Percentiles rank a stretch among this genome's conserved stretches.
Evolutionary conservation across 2,329 filamentous ascomycete genomes (phyloP).

Genomic region (Fusarium sp.): DNA sequence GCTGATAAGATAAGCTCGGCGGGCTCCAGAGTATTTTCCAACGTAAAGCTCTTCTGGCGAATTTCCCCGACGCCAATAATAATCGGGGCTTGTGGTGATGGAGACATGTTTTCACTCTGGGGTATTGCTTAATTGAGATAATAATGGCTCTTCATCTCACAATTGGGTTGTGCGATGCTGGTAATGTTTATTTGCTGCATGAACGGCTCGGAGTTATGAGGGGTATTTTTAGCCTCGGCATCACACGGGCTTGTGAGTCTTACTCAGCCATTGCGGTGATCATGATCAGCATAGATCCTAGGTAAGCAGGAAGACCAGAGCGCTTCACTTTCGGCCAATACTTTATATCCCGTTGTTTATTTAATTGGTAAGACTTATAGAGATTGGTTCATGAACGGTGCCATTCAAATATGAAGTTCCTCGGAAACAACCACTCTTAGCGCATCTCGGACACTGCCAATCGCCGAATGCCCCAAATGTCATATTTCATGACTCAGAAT

Average conservation of each 20-base stretch:
- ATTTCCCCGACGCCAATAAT: conserved; percentile 74
- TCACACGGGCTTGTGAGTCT: not conserved
- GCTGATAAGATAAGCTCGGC: conserved; percentile 69
- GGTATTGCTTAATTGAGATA: fast-evolving
- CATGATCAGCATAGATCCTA: not conserved
- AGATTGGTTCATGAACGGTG: too few species aligned
- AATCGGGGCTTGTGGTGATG: conserved; percentile 56
- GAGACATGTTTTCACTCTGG: not conserved
- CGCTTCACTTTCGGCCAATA: not conserved
- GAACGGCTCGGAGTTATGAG: not conserved
- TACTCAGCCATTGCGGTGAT: not conserved
- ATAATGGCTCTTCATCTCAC: fast-evolving
- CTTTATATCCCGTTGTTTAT: not conserved
- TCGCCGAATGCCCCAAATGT: not conserved
- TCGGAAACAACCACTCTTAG: too few species aligned
- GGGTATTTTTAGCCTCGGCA: conserved; percentile 7
- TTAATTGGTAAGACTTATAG: not conserved
- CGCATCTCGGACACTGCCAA: not conserved
- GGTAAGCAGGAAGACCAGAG: too few species aligned
- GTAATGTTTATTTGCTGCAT: not conserved
- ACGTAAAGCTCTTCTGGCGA: conserved; percentile 64
- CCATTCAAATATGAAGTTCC: too few species aligned
- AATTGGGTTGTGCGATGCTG: too few species aligned
- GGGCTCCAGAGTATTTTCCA: conserved; percentile 67
- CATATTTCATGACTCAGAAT: not conserved